Evolutionary conservation across 2,329 filamentous ascomycete genomes (phyloP).

Genomic region (Chalaropsis thielavioides): DNA sequence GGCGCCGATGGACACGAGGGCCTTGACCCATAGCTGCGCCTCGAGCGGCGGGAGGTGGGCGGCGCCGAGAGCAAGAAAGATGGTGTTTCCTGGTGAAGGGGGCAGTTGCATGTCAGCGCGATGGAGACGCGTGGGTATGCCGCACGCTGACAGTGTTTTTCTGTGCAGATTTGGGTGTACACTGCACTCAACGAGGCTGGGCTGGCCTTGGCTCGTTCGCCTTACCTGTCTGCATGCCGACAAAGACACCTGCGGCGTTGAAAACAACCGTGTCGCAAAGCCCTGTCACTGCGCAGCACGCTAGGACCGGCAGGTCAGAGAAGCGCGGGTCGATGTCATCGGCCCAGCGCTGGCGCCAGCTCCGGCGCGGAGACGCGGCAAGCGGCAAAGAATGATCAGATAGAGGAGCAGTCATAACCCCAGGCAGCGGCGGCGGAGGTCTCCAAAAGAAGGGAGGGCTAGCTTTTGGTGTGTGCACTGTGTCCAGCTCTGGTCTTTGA

Average conservation of each 20-base stretch:
- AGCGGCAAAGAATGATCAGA: background rate
- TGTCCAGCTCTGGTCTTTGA: too few relatives aligned
- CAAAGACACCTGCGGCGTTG: conserved; percentile 28
- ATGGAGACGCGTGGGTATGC: background rate
- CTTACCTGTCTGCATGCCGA: conserved; percentile 29
- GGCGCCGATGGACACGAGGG: conserved; percentile 36
- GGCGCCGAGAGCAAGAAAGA: conserved; percentile 46
- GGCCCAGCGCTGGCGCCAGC: conserved; percentile 4
- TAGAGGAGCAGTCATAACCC: background rate
- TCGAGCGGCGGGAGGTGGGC: conserved; percentile 36
- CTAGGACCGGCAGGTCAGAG: conserved; percentile 28
- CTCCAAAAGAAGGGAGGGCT: background rate
- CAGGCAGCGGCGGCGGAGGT: background rate
- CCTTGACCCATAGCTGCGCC: conserved; percentile 35
- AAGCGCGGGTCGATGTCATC: conserved; percentile 11
- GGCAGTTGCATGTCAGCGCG: background rate
- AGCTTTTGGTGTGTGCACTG: background rate
- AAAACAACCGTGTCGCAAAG: conserved; percentile 30
- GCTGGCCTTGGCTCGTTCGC: background rate
- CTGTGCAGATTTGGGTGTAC: background rate
- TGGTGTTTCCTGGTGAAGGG: conserved; percentile 37
- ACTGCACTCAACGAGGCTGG: too few relatives aligned
- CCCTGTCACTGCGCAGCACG: conserved; percentile 28
- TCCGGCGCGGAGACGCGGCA: background rate
- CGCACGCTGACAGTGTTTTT: too few relatives aligned